A percentile compares a stretch with the other conserved stretches of the same genome.
phyloP scores from a whole-genome alignment of 2,329 filamentous ascomycete species.

The Xylaria sp. region DNA sequence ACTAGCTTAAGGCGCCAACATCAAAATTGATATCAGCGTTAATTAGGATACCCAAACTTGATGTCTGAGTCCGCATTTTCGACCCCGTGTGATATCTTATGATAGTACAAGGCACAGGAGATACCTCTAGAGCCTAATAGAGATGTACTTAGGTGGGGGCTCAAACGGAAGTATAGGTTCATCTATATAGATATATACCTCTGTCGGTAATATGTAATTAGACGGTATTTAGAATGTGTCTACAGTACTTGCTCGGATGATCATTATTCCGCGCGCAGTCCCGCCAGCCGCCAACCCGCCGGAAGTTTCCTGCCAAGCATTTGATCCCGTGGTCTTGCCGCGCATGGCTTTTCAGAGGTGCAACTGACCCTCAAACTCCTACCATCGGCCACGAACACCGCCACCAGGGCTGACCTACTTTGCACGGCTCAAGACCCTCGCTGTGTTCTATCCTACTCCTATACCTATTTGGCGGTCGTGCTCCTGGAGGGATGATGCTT shows the following conservation, averaged over 20 bases:
- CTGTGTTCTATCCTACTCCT: neutral
- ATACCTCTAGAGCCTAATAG: no score
- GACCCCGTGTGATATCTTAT: neutral
- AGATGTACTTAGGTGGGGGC: neutral
- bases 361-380: conserved; percentile 14
- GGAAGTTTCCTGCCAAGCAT: conserved; percentile 19
- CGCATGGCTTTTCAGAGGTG: conserved; percentile 25
- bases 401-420: neutral
- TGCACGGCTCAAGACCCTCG: neutral
- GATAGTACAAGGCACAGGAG: no score
- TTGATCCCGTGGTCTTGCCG: conserved; percentile 18
- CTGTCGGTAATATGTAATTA: no score
- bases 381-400: conserved; percentile 18
- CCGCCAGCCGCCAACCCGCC: no score
- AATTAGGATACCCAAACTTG: conserved; percentile 24
- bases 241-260: no score
- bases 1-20: conserved; percentile 12
- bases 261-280: conserved; percentile 29
- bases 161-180: no score
- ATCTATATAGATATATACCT: no score
- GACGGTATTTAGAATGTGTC: no score
- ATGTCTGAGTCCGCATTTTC: neutral
- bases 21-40: conserved; percentile 29
- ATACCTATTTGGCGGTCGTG: neutral
- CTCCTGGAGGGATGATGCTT: conserved; percentile 52